Percentiles rank a stretch among this genome's conserved stretches.
Evolutionary conservation across 2,329 filamentous ascomycete genomes (phyloP).

Genomic region (Podosphaera leucotricha): DNA sequence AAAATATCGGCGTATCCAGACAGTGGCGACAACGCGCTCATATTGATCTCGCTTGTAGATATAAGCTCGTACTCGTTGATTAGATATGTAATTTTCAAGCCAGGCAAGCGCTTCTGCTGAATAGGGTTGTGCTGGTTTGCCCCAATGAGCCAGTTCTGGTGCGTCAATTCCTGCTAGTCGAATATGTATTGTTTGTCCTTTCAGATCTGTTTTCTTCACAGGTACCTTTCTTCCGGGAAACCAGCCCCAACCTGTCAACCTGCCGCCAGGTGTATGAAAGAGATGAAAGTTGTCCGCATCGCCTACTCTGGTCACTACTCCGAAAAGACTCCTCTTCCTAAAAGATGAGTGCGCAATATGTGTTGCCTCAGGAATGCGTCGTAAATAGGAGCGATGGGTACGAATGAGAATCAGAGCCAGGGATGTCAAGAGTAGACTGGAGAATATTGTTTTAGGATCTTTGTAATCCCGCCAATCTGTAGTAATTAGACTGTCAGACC

Average conservation of each 20-base stretch:
- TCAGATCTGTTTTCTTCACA: conserved; percentile 40
- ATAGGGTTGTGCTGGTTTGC: conserved; percentile 64
- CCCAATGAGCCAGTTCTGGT: conserved; percentile 82
- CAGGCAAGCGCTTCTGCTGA: conserved; percentile 60
- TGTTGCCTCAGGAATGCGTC: conserved; percentile 56
- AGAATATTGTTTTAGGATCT: conserved; percentile 29
- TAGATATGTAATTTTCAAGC: conserved; percentile 48
- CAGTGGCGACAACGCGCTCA: conserved; percentile 69
- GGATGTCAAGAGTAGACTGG: conserved; percentile 29
- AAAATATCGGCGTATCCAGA: conserved; percentile 42
- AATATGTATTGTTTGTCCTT: conserved; percentile 62
- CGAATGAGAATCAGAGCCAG: conserved; percentile 29
- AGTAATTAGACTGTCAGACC: conserved; percentile 22
- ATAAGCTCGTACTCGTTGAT: conserved; percentile 55
- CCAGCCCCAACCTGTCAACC: conserved; percentile 81
- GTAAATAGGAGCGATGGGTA: conserved; percentile 54
- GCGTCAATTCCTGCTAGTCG: conserved; percentile 84
- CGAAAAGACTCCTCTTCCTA: conserved; percentile 53
- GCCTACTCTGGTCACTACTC: conserved; percentile 76
- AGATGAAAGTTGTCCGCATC: conserved; percentile 92
- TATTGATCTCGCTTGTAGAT: conserved; percentile 80
- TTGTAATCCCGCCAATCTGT: conserved; percentile 30
- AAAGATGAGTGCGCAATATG: conserved; percentile 57
- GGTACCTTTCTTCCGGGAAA: conserved; percentile 49
- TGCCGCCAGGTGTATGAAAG: conserved; percentile 85